Conservation (phyloP, 495 filamentous ascomycete species). For the Pseudotulostoma volvatum region DNA sequence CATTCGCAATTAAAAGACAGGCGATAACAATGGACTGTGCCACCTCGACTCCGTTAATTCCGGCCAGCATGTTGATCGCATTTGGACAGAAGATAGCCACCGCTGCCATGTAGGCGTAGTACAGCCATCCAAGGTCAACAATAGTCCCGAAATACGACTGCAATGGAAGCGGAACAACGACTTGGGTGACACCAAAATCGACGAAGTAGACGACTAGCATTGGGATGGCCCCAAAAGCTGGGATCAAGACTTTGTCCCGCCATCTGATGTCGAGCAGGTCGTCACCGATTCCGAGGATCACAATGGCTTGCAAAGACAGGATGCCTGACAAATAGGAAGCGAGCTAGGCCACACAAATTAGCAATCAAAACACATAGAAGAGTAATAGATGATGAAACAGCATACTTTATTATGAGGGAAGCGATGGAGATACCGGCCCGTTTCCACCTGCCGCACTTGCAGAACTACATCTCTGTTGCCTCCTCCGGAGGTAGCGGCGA, state of each 20-base stretch:
- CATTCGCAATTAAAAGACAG: constrained; percentile 66
- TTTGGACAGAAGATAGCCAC: constrained; percentile 95
- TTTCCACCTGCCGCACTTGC: constrained; percentile 46
- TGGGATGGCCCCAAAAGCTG: constrained; percentile 82
- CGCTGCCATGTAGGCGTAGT: constrained; percentile 92
- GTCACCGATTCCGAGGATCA: constrained; percentile 83
- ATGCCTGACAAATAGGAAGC: constrained; percentile 90
- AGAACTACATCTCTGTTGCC: constrained; percentile 77
- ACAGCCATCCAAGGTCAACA: constrained; percentile 73
- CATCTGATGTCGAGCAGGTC: constrained; percentile 97
- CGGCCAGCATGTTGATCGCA: constrained; percentile 96
- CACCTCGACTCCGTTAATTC: constrained; percentile 95
- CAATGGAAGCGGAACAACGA: constrained; percentile 75
- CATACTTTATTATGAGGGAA: constrained; percentile 87
- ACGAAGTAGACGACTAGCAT: constrained; percentile 96
- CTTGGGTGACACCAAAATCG: constrained; percentile 89
- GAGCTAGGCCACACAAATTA: constrained; percentile 42
- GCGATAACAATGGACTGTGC: constrained; percentile 87
- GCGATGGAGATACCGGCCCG: constrained; percentile 64
- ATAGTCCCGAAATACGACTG: constrained; percentile 68
- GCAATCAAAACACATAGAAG: too few relatives aligned
- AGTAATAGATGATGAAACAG: neutral
- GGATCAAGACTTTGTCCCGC: constrained; percentile 97
- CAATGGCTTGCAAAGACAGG: constrained; percentile 74
- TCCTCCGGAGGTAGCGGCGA: constrained; percentile 85